Base-by-base conservation (phyloP, 2,329 filamentous ascomycete species). In the Furcasterigmium sp. region DNA sequence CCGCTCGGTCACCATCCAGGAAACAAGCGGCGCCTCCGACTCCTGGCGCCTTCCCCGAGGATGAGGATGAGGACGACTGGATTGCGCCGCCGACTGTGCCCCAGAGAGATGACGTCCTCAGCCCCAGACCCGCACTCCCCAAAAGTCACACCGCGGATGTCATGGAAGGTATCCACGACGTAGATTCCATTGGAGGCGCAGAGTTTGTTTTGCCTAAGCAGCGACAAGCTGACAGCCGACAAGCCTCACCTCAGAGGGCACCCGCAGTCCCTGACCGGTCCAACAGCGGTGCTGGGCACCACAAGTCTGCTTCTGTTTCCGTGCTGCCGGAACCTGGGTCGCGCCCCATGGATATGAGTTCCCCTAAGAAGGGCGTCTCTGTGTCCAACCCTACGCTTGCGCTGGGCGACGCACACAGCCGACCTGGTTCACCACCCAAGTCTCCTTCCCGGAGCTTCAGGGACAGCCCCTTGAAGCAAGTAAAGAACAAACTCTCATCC, bases 401-500 rank as follows among this genome's bases (percentile, higher is more conserved):
- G 8, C 72, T 79, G 11, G 82, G 71, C 8, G 48, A 60, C 0
- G 72, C 75, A 46, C 50, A 58, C 7, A 59, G 59, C 13, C 54
- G 48, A 8, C 56, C 77, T 14, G 53, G 75, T 61, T 67, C 76
- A 61, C 68, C 75, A 50, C 60, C 67, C 3, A 81, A 80, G 52
- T 82, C 80, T 1, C 77, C 78, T 0, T 70, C 75, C 5, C 67
- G 78, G 43, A 68, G 60, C 39, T 71, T 78, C 53, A 72, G 75
- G 8, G 90, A 94, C 52, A 91, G 85, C 46, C 89, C 89, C 5
- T 65, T 96, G 46, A 95, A 91, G 63, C 89, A 93, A 41, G 91
- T 93, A 21, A 97, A 95, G 68, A 88, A 87, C 57, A 94, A 90
- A 60, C 73, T 97, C 38, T 94, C 91, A 37, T 95, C 91, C 9